Base-by-base conservation (phyloP, 169 alveolate species). In the Plasmodium gonderi region DNA sequence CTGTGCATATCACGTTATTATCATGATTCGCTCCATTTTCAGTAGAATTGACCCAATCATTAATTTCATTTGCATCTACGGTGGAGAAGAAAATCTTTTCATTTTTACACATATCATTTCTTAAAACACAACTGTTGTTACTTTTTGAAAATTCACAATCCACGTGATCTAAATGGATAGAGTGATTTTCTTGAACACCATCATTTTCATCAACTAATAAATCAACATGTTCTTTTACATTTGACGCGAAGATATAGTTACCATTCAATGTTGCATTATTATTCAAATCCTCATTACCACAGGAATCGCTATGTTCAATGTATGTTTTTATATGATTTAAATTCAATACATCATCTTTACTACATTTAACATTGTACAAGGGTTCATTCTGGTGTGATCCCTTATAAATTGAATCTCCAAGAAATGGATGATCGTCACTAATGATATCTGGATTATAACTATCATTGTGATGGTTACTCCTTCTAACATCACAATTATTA, bases 231-330 rank as follows among this genome's bases (percentile, higher is more conserved):
- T 60, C 9, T n/a, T 60, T 60, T 60, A 29, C 72, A 60, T n/a
- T 60, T n/a, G 72, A 17, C 26, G 72, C 17, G 26, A 60, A 60
- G 0, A 60, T 36, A 23, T 60, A 60, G 26, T 60, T 36, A 5
- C 29, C 82, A 44, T 76, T 38, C 38, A 23, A 7, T n/a, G 72
- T 60, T 0, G 72, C 72, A 5, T 60, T 60, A n/a, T 60, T 60
- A 5, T 23, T 60, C 17, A 60, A 12, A 20, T 42, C 14, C 14
- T 42, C 51, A 33, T 51, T 76, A 26, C 29, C 5, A 3, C 33
- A 76, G 14, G 23, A 42, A 23, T 44, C 82, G 65, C 33, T 76
- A 51, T 44, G 54, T 12, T 76, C 82, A 44, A 17, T 76, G 60
- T 40, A 76, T 1, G 67, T 76, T 1, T 29, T 51, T 17, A 76